Conservation (phyloP, 345 rosid species). For the Hypericum perforatum region DNA sequence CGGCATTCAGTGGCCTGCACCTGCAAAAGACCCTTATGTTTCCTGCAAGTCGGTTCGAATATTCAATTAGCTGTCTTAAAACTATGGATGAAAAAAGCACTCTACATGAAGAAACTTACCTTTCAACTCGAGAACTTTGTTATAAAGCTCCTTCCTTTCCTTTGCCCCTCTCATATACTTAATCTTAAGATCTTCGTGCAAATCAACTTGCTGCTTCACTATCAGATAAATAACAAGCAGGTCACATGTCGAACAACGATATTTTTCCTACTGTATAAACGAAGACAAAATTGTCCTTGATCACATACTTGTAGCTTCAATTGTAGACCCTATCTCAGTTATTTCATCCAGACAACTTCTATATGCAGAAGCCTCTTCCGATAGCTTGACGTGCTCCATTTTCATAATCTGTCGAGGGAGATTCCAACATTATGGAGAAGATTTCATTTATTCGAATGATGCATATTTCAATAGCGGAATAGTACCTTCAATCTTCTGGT, state of each 20-base stretch:
- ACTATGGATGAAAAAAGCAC: slow-evolving; percentile 5
- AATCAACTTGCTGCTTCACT: slow-evolving; percentile 58
- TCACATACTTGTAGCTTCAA: slow-evolving; percentile 52
- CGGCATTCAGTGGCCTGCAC: slow-evolving; percentile 71
- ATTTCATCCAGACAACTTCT: slow-evolving; percentile 45
- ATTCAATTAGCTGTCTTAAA: slow-evolving; percentile 13
- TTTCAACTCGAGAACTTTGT: slow-evolving; percentile 84
- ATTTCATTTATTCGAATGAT: slow-evolving; percentile 1
- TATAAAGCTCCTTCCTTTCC: slow-evolving; percentile 78
- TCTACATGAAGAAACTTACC: slow-evolving; percentile 33
- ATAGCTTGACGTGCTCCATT: slow-evolving; percentile 69
- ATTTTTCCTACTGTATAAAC: background rate
- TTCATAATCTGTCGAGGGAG: slow-evolving; percentile 58
- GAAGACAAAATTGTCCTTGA: background rate
- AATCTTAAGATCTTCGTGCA: slow-evolving; percentile 52
- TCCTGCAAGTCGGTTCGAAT: slow-evolving; percentile 39
- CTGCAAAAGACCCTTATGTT: slow-evolving; percentile 94
- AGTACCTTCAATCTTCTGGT: slow-evolving; percentile 75
- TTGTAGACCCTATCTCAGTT: slow-evolving; percentile 32
- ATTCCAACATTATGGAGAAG: slow-evolving; percentile 4
- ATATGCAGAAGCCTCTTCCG: slow-evolving; percentile 58
- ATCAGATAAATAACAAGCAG: slow-evolving; percentile 10
- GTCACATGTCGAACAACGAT: background rate
- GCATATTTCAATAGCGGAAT: slow-evolving; percentile 1
- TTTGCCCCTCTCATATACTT: slow-evolving; percentile 56